Evolutionary conservation across 305 asterid species (phyloP), one percentile per base, ranked within the genome.

Genomic region (Fraxinus floribunda): DNA sequence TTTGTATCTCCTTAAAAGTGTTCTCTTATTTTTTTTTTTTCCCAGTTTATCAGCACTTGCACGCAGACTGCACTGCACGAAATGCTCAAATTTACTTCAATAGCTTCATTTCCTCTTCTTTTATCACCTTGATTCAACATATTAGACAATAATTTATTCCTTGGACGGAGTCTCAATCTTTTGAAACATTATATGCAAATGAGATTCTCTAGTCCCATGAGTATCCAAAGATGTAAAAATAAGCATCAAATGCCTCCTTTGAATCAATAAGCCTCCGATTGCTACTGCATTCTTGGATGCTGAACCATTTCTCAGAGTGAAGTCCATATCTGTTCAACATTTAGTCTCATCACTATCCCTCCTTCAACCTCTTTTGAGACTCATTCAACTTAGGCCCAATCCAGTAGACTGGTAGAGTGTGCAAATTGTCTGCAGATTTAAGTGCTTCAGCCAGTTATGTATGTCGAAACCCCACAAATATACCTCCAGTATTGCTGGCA

Each of bases 401-500:
- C 99, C 99, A 88, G 24, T 22, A 82, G 99, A 86, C 52, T 94
- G 95, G 24, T 22, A 82, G 99, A 86, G 60, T 94, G 95, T 38
- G 96, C 94, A 85, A 97, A 93, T 68, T 97, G 98, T 93, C 86
- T 92, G 85, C 73, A 97, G 93, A 86, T 92, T 93, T 71, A 97
- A 89, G 90, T 89, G 93, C 87, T 88, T 94, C 87, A 90, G 97
- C 98, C 99, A 97, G 90, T 87, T 92, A 79, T 94, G 87, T 79
- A 97, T 89, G 88, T 97, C 97, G 76, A 94, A 92, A 80, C 98
- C 99, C 5, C 20, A 13, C 98, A 87, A 94, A 98, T 86, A 97
- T 98, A 81, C 99, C 99, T 90, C 95, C 99, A 85, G 91, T 95
- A 88, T 92, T 94, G 85, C 93, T 83, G 89, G 93, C 99, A 87